Evolutionary conservation across 2,329 filamentous ascomycete species (phyloP).

Genomic region (Pseudogymnoascus sp.): DNA sequence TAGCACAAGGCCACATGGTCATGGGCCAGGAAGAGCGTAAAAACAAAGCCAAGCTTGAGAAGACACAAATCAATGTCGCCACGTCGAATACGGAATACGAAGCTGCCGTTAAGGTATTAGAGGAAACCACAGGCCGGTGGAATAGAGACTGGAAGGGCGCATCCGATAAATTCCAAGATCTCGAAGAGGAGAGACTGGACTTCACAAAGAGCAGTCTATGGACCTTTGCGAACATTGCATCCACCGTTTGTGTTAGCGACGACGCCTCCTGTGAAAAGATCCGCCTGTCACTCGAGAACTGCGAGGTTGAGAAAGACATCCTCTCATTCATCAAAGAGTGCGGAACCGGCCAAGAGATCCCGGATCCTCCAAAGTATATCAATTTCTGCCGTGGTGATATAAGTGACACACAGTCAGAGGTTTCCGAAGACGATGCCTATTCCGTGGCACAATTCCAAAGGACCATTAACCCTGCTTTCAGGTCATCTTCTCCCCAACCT

Average conservation of each 20-base stretch:
- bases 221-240: slow-evolving; percentile 96
- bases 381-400: slow-evolving; percentile 92
- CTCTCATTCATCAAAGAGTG: slow-evolving; percentile 76
- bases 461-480: slow-evolving; percentile 90
- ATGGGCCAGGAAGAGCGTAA: slow-evolving; percentile 99
- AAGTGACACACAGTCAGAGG: slow-evolving; percentile 73
- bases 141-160: slow-evolving; percentile 98
- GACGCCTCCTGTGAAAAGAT: slow-evolving; percentile 97
- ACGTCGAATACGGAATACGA: slow-evolving; percentile 92
- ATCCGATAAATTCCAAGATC: slow-evolving; percentile 97
- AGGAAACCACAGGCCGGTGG: slow-evolving; percentile 93
- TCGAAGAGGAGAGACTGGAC: slow-evolving; percentile 94
- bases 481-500: slow-evolving; percentile 91
- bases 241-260: slow-evolving; percentile 95
- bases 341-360: slow-evolving; percentile 95
- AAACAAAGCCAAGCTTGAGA: slow-evolving; percentile 97
- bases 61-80: slow-evolving; percentile 93
- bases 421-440: slow-evolving; percentile 81
- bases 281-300: slow-evolving; percentile 83
- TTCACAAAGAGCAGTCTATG: slow-evolving; percentile 97
- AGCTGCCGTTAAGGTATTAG: slow-evolving; percentile 80
- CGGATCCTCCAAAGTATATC: slow-evolving; percentile 94
- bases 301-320: slow-evolving; percentile 96
- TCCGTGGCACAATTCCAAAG: slow-evolving; percentile 94
- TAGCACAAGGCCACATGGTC: slow-evolving; percentile 98